Percentiles rank a stretch among this genome's conserved stretches.
Evolutionary conservation across 257 asterid species (phyloP).

Genomic region (Solanum piurae): DNA sequence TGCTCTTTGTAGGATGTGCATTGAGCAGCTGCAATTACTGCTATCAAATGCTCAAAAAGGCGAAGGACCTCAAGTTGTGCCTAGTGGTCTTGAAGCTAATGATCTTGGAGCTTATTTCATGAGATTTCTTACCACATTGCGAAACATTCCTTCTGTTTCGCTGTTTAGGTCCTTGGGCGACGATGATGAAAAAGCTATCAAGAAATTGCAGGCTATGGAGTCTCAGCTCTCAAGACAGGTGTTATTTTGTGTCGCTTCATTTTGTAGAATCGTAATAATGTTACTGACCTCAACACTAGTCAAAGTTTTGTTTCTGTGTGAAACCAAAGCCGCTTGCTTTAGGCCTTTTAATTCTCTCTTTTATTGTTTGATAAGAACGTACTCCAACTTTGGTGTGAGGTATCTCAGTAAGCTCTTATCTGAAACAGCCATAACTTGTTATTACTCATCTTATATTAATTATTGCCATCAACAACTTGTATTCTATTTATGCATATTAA

Average conservation of each 20-base stretch:
- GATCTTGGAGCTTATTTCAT: slow-evolving; percentile 88
- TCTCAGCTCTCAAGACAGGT: slow-evolving; percentile 74
- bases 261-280: not conserved
- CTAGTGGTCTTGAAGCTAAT: slow-evolving; percentile 50
- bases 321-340: not conserved
- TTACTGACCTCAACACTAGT: not conserved
- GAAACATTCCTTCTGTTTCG: slow-evolving; percentile 92
- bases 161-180: slow-evolving; percentile 50
- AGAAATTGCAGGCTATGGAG: slow-evolving; percentile 65
- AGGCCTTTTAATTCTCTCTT: not conserved
- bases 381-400: not conserved
- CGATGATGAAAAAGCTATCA: slow-evolving; percentile 76
- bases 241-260: slow-evolving; percentile 1
- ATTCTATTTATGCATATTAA: not conserved
- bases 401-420: not conserved
- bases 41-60: slow-evolving; percentile 77
- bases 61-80: slow-evolving; percentile 46
- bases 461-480: not conserved
- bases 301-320: not conserved
- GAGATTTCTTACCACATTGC: slow-evolving; percentile 56
- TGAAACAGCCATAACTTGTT: not conserved
- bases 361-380: not conserved
- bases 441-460: not conserved
- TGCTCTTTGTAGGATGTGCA: slow-evolving; percentile 71
- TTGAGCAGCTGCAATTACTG: slow-evolving; percentile 83